These are phyloP conservation scores for Prunus salicina DNA, from an alignment of 306 rosid genomes.

Conservation along the genomic window DNA sequence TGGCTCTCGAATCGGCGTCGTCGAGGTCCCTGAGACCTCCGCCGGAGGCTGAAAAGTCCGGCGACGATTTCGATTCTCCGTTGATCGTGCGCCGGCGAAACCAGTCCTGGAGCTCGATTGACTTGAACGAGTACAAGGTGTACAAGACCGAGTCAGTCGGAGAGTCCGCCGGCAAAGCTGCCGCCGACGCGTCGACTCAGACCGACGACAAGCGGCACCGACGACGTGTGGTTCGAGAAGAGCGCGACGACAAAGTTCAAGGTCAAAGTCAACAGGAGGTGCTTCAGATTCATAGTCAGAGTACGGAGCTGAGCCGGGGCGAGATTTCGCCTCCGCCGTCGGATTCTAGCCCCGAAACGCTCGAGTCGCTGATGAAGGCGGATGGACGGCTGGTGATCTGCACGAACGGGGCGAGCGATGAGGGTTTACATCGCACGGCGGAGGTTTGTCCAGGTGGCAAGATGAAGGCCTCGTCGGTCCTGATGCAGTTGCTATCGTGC, in stretches of 20 bases:
- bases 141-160: constrained; percentile 75
- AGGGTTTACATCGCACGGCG: constrained; percentile 34
- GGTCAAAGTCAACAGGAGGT: constrained; percentile 1
- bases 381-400: constrained; percentile 60
- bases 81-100: constrained; percentile 53
- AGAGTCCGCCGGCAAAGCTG: constrained; percentile 60
- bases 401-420: constrained; percentile 18
- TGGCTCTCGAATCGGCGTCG: constrained; percentile 40
- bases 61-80: constrained; percentile 57
- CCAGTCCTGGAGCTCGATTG: constrained; percentile 91
- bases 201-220: constrained; percentile 79
- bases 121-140: constrained; percentile 80
- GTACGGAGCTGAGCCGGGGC: constrained; percentile 76
- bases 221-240: constrained; percentile 44
- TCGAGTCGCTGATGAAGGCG: constrained; percentile 80
- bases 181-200: constrained; percentile 91
- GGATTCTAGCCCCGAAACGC: constrained; percentile 90
- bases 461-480: constrained; percentile 73
- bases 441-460: constrained; percentile 54
- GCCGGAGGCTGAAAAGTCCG: constrained; percentile 40
- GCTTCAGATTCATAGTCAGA: constrained; percentile 18
- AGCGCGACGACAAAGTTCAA: constrained; percentile 4
- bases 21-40: constrained; percentile 55
- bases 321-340: constrained; percentile 99
- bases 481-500: constrained; percentile 78